Base-by-base conservation (phyloP, 2,329 filamentous ascomycete species). In the Laburnicola sp. region DNA sequence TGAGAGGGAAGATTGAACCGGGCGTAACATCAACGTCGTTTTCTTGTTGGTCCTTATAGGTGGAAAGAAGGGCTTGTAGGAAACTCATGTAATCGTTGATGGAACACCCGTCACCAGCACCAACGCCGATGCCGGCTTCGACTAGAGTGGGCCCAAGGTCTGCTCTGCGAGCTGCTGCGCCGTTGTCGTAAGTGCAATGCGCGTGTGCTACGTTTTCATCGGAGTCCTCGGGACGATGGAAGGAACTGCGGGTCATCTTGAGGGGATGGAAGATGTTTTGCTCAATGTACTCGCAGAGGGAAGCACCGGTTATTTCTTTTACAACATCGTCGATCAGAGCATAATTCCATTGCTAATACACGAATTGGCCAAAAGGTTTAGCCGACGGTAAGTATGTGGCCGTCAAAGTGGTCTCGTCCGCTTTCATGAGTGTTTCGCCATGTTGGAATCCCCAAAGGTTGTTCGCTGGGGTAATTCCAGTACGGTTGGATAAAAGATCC, bases 301-400 rank as follows among this genome's bases (percentile, higher is more conserved):
- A 27, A 2, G 23, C 9, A 23, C 47, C 45, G 3, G 48, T 52
- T 11, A 55, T 41, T 35, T 40, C 16, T 11, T 50, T 39, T 1
- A 55, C 37, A 23, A 48, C 23, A 11, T 47, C 26, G 1, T 6
- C 30, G 2, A 47, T n/a, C 5, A 62, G 44, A 4, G 22, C n/a
- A 37, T 56, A 62, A 37, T 54, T 53, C 59, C 57, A 62, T 34
- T 46, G 40, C 8, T 57, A 59, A 41, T 62, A 58, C 4, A 59
- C 41, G 31, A 58, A 62, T 9, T 45, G 48, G 22, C 30, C 50
- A 31, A 40, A 55, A 41, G 48, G 50, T 26, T 39, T 51, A 10
- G 43, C 50, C n/a, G 43, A 7, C 9, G 26, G n/a, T 7, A 53
- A 6, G 11, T 30, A 43, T 8, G 31, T 42, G 4, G 42, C 43